Base-by-base conservation (phyloP, 2,329 filamentous ascomycete species). In the Thelonectria rubi region DNA sequence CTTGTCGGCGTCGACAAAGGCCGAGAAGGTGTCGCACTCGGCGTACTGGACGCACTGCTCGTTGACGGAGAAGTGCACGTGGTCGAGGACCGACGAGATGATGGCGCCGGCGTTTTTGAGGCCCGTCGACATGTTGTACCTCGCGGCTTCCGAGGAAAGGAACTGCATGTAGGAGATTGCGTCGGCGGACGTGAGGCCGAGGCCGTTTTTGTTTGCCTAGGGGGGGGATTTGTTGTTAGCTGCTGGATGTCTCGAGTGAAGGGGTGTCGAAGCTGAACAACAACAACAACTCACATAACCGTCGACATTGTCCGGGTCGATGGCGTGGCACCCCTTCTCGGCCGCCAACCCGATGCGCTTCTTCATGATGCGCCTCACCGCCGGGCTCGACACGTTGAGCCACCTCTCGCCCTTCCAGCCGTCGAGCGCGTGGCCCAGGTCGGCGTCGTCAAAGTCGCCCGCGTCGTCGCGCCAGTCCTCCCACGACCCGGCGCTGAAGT, bases 281-380 rank as follows among this genome's bases (percentile, higher is more conserved):
- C n/a, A n/a, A n/a, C n/a, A n/a, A n/a, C n/a, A n/a, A 79, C 80
- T 76, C 69, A 83, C 81, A 72, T 86, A 91, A 3, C 82, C 88
- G 69, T 91, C 89, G 6, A 91, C 83, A 66, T 92, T 92, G 72
- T 92, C 89, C 0, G 89, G 87, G 72, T 92, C 89, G 8, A 92
- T 83, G 5, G 85, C 90, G 70, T 90, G 84, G 67, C 89, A 91
- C 5, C 87, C 87, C 73, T 90, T 90, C 24, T 79, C 62, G 17
- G 75, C 75, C 0, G 90, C 90, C 42, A 87, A 69, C 48, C 84
- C 79, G 37, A 92, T 84, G 20, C 89, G 82, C 34, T 75, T 71
- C 55, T 76, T 77, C 88, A 92, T 92, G 69, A 92, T 88, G 17
- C 77, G 76, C 8, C 88, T 80, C n/a, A 92, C 87, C 45, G 80